Base-by-base conservation (phyloP, 208 protist genomes). In the Acanthamoeba sp. region DNA sequence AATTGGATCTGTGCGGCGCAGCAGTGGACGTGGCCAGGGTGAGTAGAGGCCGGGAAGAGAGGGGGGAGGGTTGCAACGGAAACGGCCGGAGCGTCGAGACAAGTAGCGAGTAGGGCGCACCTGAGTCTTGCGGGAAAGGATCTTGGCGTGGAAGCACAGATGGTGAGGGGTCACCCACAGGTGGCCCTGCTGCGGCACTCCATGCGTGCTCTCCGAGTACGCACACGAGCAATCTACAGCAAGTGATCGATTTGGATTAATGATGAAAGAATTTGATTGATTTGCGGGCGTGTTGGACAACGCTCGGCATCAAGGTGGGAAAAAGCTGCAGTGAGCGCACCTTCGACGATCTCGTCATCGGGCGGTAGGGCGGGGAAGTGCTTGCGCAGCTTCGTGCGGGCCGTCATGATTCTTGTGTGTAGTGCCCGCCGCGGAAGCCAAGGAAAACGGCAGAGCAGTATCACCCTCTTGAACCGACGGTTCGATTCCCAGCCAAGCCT, bases 61-160 rank as follows among this genome's bases (percentile, higher is more conserved):
- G n/a, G n/a, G n/a, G n/a, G n/a, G n/a, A n/a, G n/a, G n/a, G n/a
- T n/a, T 24, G 32, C 71, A 62, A 22, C 22, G 55, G 16, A 22
- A 62, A 22, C 55, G 22, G 16, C 16, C 12, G 16, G 55, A 62
- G 55, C 16, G 32, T 24, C 14, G 32, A 40, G 36, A 24, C 14
- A 40, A 29, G 20, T 80, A 24, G 18, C 24, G 71, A 45, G 71
- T 32, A 80, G 18, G n/a, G 71, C n/a, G n/a, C 24, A 85, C 76
- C 27, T 36, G 76, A 18, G 76, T 85, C 76, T 85, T 85, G 36
- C 42, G 36, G 9, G 36, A 52, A 18, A 85, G 42, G 42, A 85
- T 85, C 40, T 85, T 85, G 42, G 76, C 76, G 42, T 85, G 42
- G 42, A 85, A 85, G 76, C 76, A 85, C 76, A 85, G 76, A 45